Percentiles rank a stretch among this genome's conserved stretches.
phyloP scores from a whole-genome alignment of 371 early-diverging fungal species.

The Haplosporangium sp. region DNA sequence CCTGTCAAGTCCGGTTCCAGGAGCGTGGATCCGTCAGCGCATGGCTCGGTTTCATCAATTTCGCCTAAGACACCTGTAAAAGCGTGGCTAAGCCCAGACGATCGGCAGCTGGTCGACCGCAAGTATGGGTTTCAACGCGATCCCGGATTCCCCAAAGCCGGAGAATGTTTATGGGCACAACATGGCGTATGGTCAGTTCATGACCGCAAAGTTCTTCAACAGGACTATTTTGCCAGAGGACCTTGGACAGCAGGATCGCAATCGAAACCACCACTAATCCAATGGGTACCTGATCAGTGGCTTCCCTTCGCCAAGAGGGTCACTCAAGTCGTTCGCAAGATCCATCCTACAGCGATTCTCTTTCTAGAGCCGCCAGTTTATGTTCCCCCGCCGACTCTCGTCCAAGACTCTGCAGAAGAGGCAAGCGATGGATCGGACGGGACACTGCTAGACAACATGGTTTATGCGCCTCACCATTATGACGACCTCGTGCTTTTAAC shows the following conservation, averaged over 20 bases:
- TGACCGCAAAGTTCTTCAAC: slow-evolving; percentile 46
- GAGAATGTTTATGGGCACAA: slow-evolving; percentile 73
- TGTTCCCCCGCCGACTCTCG: slow-evolving; percentile 62
- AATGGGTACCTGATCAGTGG: slow-evolving; percentile 65
- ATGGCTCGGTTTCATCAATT: not conserved
- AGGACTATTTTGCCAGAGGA: slow-evolving; percentile 67
- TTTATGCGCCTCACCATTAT: slow-evolving; percentile 81
- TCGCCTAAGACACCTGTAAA: slow-evolving; percentile 8
- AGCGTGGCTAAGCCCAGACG: slow-evolving; percentile 61
- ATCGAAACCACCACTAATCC: slow-evolving; percentile 19
- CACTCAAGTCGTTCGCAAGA: slow-evolving; percentile 54
- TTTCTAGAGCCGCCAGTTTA: slow-evolving; percentile 77
- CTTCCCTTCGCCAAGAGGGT: slow-evolving; percentile 62
- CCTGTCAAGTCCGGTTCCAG: slow-evolving; percentile 59
- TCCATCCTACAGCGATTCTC: slow-evolving; percentile 63
- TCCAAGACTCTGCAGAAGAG: not conserved
- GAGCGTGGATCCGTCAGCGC: slow-evolving; percentile 61
- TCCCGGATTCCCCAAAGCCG: slow-evolving; percentile 46
- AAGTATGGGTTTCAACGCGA: slow-evolving; percentile 58
- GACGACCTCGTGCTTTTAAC: slow-evolving; percentile 76
- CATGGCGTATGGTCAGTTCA: slow-evolving; percentile 74
- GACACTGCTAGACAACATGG: slow-evolving; percentile 55
- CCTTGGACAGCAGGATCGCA: slow-evolving; percentile 20
- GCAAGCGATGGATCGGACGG: slow-evolving; percentile 2
- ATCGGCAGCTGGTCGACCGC: slow-evolving; percentile 40